phyloP scores from a whole-genome alignment of 148 eudicot genomes.

The Rhododendron kiyosumense region DNA sequence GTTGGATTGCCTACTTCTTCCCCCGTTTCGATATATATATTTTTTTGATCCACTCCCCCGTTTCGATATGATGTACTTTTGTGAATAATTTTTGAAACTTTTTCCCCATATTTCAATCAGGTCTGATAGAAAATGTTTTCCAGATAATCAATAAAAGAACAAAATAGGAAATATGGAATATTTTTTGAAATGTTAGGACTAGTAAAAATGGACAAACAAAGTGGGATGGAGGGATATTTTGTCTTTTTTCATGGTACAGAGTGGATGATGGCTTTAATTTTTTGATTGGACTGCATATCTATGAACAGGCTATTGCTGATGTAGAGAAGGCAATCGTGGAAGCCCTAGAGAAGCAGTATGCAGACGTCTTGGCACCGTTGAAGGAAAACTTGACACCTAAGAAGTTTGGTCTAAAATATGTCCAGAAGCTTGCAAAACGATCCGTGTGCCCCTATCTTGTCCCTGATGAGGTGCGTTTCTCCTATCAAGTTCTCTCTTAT shows the following conservation, averaged over 20 bases:
- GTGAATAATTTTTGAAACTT: background rate
- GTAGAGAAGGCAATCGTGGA: constrained; percentile 66
- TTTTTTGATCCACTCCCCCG: too few relatives aligned
- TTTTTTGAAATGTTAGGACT: background rate
- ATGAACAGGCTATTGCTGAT: constrained; percentile 60
- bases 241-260: background rate
- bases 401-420: constrained; percentile 66
- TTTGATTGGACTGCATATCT: background rate
- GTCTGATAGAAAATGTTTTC: background rate
- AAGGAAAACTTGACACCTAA: constrained; percentile 52
- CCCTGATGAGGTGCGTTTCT: constrained; percentile 47
- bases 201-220: background rate
- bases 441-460: constrained; percentile 34
- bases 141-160: background rate
- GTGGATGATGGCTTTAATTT: background rate
- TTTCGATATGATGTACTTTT: background rate
- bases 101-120: background rate
- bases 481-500: background rate
- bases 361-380: constrained; percentile 64
- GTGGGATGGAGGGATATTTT: background rate
- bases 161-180: background rate
- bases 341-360: constrained; percentile 59
- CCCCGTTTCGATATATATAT: background rate
- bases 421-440: constrained; percentile 66
- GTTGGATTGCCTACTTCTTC: constrained; percentile 1